Evolutionary conservation across 2,329 filamentous ascomycete species (phyloP), one percentile per base, ranked within the genome.

Genomic region (Colletotrichum sp.): DNA sequence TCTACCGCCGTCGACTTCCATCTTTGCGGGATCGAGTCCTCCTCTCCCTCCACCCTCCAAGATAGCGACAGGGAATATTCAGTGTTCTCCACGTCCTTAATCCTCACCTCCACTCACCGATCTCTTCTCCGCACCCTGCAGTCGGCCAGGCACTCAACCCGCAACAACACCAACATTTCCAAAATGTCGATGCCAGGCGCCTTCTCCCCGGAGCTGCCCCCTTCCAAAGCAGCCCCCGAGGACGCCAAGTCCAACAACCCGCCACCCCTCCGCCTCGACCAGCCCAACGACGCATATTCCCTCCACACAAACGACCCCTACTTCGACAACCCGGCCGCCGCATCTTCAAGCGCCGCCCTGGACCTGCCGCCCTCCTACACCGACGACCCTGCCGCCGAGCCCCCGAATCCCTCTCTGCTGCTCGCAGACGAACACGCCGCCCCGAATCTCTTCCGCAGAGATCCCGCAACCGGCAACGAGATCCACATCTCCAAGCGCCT

Each of bases 361-460:
- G 86, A 88, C 74, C 82, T 88, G 4, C 87, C 87, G 10, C 87
- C 87, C 1, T 84, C 86, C 30, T 89, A 89, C 77, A 80, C 80
- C 74, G 84, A 87, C 59, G 84, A 87, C 52, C 79, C 82, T 16
- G 73, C 80, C 7, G 74, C 71, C 21, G 43, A 55, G 4, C 13
- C 16, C 61, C 32, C 36, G 10, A 66, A 55, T 38, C 30, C 58
- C 12, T 21, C 61, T 7, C 73, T 79, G 69, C 82, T 80, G 16
- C 79, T 83, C 13, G 55, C 52, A 58, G 65, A 68, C 62, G 67
- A 66, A 10, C 73, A 75, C 71, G 71, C 69, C 74, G 78, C 74
- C 56, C 80, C 78, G n/a, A 79, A 82, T 34, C 73, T 82, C 48
- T 52, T 52, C 43, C 43, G 43, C 43, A 52, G 43, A 52, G 84